A percentile compares a stretch with the other conserved stretches of the same genome.
phyloP scores from a whole-genome alignment of 1,284 basidiomycete genomes.

The Abortiporus biennis region DNA sequence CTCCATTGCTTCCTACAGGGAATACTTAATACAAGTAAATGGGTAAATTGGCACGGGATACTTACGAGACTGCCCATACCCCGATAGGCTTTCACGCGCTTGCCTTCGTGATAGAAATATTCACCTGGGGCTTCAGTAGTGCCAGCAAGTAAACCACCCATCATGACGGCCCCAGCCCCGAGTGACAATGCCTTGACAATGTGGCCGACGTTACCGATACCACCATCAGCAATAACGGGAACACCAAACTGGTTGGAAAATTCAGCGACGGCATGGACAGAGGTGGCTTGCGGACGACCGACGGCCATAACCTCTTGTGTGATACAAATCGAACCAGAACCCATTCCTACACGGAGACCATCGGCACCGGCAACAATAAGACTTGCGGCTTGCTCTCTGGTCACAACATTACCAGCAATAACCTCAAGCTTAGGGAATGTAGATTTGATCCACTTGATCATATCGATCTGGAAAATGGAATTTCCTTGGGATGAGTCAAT shows the following conservation, averaged over 20 bases:
- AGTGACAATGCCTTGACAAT: constrained; percentile 95
- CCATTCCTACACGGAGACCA: constrained; percentile 94
- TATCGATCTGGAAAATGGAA: constrained; percentile 91
- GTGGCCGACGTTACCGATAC: constrained; percentile 94
- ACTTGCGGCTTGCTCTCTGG: constrained; percentile 92
- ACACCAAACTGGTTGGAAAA: constrained; percentile 93
- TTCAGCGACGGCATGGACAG: constrained; percentile 92
- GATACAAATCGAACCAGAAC: constrained; percentile 97
- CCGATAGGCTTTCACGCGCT: constrained; percentile 97
- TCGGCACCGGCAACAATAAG: constrained; percentile 96
- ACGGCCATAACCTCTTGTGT: constrained; percentile 99
- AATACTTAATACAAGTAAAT: neutral
- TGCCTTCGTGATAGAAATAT: constrained; percentile 98
- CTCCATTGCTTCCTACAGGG: constrained; percentile 81
- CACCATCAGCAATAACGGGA: constrained; percentile 97
- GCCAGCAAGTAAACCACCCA: constrained; percentile 95
- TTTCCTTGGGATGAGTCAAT: constrained; percentile 98
- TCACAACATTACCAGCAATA: constrained; percentile 97
- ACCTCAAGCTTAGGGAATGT: constrained; percentile 85
- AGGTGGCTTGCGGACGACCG: constrained; percentile 95
- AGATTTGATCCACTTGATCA: constrained; percentile 92
- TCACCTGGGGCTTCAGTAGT: constrained; percentile 98
- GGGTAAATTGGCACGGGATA: constrained; percentile 5
- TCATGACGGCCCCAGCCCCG: constrained; percentile 96
- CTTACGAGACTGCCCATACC: constrained; percentile 88